Evolutionary conservation across 2,329 filamentous ascomycete genomes (phyloP).

Genomic region (Helotiales sp.): DNA sequence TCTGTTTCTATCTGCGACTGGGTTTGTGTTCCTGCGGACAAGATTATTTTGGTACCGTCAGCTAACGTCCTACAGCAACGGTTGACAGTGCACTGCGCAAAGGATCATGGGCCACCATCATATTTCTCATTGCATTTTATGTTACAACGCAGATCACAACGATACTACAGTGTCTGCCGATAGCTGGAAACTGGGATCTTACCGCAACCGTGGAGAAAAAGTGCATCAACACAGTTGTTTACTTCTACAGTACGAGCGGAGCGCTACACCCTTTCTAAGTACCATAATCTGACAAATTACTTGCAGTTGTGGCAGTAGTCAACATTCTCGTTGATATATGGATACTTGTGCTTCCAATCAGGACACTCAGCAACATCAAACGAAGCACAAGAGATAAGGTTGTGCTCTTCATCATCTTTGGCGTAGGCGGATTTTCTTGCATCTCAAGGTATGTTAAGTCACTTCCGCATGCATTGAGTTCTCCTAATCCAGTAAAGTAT

Average conservation of each 20-base stretch:
- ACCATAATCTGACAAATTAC: background rate
- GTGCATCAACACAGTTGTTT: conserved; percentile 44
- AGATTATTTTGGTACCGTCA: background rate
- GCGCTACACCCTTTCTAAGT: background rate
- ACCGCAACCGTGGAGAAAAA: conserved; percentile 36
- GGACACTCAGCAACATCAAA: conserved; percentile 22
- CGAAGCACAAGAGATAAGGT: conserved; percentile 24
- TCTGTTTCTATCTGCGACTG: conserved; percentile 44
- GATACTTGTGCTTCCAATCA: conserved; percentile 29
- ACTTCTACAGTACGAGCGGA: conserved; percentile 42
- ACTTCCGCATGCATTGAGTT: too few species aligned
- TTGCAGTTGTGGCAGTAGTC: conserved; percentile 22
- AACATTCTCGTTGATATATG: conserved; percentile 30
- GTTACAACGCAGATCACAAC: conserved; percentile 39
- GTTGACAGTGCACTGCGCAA: conserved; percentile 36
- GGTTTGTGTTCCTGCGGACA: conserved; percentile 31
- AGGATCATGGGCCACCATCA: conserved; percentile 38
- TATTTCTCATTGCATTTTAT: conserved; percentile 38
- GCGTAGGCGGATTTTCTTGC: conserved; percentile 34
- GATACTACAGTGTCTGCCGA: conserved; percentile 42
- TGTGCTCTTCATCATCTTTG: conserved; percentile 27
- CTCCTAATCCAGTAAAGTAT: conserved; percentile 30
- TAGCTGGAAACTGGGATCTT: conserved; percentile 44
- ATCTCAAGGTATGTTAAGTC: conserved; percentile 26
- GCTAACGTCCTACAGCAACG: conserved; percentile 29